phyloP scores from a whole-genome alignment of 495 filamentous ascomycete genomes.

The Hypoxylon trugodes region DNA sequence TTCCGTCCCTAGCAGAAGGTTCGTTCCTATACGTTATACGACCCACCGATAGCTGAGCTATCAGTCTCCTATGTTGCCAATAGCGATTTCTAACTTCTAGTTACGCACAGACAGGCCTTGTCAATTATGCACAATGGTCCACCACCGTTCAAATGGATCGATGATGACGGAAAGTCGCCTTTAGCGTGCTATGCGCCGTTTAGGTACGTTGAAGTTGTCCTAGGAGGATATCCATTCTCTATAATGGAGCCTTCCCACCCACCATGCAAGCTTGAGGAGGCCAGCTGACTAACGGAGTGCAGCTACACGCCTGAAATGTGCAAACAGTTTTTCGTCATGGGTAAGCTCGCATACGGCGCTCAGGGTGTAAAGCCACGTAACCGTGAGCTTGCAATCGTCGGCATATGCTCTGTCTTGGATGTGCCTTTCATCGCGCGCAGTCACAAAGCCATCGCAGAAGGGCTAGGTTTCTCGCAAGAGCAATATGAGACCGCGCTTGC shows the following conservation, averaged over 20 bases:
- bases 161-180: neutral
- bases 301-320: too few species aligned
- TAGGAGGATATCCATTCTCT: too few species aligned
- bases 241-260: too few species aligned
- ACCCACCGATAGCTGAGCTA: too few species aligned
- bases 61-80: too few species aligned
- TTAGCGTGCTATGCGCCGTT: neutral
- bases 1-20: too few species aligned
- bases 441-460: neutral
- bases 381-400: conserved; percentile 21
- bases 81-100: too few species aligned
- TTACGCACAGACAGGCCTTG: too few species aligned
- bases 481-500: conserved; percentile 5
- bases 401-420: conserved; percentile 6
- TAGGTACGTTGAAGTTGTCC: too few species aligned
- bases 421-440: conserved; percentile 6
- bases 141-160: neutral
- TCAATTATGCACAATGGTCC: conserved; percentile 11
- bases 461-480: neutral
- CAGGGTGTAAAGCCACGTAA: conserved; percentile 8
- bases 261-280: too few species aligned
- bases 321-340: neutral
- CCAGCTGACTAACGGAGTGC: too few species aligned
- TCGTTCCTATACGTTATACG: too few species aligned
- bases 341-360: neutral